Conservation (phyloP, 768 basidiomycete genomes). For the Chalciporus piperatus region DNA sequence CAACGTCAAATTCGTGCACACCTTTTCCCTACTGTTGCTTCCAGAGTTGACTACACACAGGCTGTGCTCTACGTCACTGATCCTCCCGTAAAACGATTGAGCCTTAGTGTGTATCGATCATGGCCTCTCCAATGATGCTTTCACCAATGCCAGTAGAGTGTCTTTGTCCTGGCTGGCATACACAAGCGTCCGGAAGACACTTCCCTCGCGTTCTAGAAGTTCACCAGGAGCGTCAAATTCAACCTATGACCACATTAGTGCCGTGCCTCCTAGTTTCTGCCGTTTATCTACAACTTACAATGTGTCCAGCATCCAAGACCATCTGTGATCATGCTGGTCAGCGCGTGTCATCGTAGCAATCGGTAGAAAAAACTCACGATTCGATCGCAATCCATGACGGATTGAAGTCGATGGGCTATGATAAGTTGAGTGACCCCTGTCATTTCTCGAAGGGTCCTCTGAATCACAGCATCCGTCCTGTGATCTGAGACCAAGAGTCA, state of each 20-base stretch:
- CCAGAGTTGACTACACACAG: too few relatives aligned
- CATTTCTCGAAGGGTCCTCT: too few relatives aligned
- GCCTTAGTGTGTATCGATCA: too few relatives aligned
- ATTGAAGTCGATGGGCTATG: conserved; percentile 5
- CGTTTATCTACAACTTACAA: not conserved
- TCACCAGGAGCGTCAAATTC: conserved; percentile 5
- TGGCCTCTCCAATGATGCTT: too few relatives aligned
- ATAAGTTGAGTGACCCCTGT: conserved; percentile 12
- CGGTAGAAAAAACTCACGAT: conserved; percentile 2
- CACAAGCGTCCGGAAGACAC: conserved; percentile 2
- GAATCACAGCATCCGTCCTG: too few relatives aligned
- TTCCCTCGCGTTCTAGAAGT: not conserved
- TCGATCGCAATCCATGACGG: conserved; percentile 10
- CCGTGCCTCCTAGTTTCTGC: not conserved
- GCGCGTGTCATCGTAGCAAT: too few relatives aligned
- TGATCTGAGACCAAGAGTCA: too few relatives aligned
- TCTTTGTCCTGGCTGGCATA: conserved; percentile 7
- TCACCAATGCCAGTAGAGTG: conserved; percentile 1
- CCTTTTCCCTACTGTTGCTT: too few relatives aligned
- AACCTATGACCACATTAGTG: not conserved
- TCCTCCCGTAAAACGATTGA: too few relatives aligned
- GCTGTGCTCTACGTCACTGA: too few relatives aligned
- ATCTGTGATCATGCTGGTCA: not conserved
- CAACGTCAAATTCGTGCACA: not conserved
- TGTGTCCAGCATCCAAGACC: conserved; percentile 9